phyloP scores from a whole-genome alignment of 139 green algal species.

The Tetratostichococcus sp. region DNA sequence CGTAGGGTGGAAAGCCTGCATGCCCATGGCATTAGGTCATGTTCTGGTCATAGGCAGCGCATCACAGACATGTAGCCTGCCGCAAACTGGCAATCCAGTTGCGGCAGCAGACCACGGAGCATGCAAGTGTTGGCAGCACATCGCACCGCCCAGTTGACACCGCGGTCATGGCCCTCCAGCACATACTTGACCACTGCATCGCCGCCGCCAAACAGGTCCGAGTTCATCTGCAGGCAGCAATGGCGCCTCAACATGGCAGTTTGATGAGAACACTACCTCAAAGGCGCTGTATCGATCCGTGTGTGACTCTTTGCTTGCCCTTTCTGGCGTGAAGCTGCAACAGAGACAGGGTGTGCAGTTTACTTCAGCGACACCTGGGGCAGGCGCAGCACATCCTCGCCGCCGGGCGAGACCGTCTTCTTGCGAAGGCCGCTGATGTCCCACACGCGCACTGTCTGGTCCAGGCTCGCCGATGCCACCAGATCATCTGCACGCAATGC shows the following conservation, averaged over 20 bases:
- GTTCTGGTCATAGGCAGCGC: no score
- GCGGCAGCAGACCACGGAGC: no score
- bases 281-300: no score
- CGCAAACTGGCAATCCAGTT: no score
- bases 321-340: no score
- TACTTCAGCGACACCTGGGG: constrained; percentile 63
- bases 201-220: constrained; percentile 95
- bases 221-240: constrained; percentile 93
- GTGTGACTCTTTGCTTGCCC: no score
- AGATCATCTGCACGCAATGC: constrained; percentile 47
- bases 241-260: no score
- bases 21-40: no score
- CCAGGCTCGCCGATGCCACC: constrained; percentile 87
- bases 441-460: constrained; percentile 98
- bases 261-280: no score
- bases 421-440: constrained; percentile 95
- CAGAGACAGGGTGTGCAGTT: no score
- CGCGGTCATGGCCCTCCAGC: constrained; percentile 96
- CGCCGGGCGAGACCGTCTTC: constrained; percentile 82
- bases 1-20: constrained; percentile 87
- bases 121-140: not conserved
- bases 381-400: constrained; percentile 79
- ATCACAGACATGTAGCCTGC: no score
- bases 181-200: constrained; percentile 99
- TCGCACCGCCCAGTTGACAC: constrained; percentile 93